phyloP scores from a whole-genome alignment of 208 protist genomes.

The Endotrypanum monterogeii region DNA sequence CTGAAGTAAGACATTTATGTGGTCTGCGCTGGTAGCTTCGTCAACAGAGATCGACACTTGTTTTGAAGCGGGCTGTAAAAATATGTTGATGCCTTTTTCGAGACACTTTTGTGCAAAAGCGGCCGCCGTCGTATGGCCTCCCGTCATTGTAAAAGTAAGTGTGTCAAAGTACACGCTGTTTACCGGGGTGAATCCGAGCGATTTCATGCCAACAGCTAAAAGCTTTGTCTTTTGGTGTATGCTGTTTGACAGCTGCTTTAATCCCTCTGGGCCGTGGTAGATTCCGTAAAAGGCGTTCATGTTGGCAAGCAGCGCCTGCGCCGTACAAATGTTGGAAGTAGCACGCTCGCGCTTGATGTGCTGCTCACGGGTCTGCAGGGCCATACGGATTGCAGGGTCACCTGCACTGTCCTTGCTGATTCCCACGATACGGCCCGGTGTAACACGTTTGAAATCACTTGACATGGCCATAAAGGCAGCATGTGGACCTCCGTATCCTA shows the following conservation, averaged over 20 bases:
- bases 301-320: conserved; percentile 97
- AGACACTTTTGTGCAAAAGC: conserved; percentile 60
- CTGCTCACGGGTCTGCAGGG: conserved; percentile 98
- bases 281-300: conserved; percentile 97
- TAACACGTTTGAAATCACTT: conserved; percentile 89
- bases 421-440: conserved; percentile 97
- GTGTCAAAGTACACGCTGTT: conserved; percentile 93
- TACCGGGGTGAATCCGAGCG: conserved; percentile 59
- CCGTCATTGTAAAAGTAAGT: conserved; percentile 61
- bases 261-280: conserved; percentile 97
- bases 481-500: conserved; percentile 97
- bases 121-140: conserved; percentile 42
- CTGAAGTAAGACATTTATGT: conserved; percentile 82
- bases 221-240: conserved; percentile 87
- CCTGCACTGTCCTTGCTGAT: conserved; percentile 92
- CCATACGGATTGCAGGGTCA: conserved; percentile 94
- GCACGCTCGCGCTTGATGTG: conserved; percentile 97
- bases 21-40: conserved; percentile 89
- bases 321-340: conserved; percentile 98
- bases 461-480: conserved; percentile 96
- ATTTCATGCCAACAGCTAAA: conserved; percentile 86
- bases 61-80: conserved; percentile 48
- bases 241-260: conserved; percentile 92
- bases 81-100: conserved; percentile 93
- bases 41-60: conserved; percentile 92